These are phyloP conservation scores for Podila epicladia DNA, from an alignment of 192 early-diverging fungal species.

Conservation along the genomic window DNA sequence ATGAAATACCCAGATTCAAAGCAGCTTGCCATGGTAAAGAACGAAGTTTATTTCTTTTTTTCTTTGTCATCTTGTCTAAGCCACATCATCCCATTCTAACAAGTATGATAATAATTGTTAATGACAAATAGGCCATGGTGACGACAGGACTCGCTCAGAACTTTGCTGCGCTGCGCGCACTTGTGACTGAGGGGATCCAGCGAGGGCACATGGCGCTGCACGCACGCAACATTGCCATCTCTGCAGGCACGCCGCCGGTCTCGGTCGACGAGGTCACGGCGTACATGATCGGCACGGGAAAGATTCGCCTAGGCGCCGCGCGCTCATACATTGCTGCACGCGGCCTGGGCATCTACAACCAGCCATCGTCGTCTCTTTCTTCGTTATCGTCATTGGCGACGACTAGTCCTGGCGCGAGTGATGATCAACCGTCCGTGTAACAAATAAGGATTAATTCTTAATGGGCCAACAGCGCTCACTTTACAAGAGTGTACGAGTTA, in stretches of 20 bases:
- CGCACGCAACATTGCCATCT: conserved; percentile 71
- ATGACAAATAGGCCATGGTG: conserved; percentile 62
- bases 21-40: conserved; percentile 62
- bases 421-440: background rate
- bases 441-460: background rate
- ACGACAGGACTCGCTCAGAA: conserved; percentile 81
- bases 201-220: conserved; percentile 75
- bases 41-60: background rate
- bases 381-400: no score
- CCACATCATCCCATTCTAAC: background rate
- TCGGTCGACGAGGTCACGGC: conserved; percentile 72
- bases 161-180: conserved; percentile 79
- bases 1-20: conserved; percentile 72
- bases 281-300: conserved; percentile 73
- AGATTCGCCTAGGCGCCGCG: conserved; percentile 68
- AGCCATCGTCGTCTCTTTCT: conserved; percentile 2
- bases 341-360: conserved; percentile 43
- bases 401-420: no score
- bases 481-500: background rate
- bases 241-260: conserved; percentile 73
- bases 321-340: conserved; percentile 67
- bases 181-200: conserved; percentile 81
- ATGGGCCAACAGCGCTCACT: background rate
- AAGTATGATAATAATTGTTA: background rate
- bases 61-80: background rate